Evolutionary conservation across 768 basidiomycete species (phyloP).

Genomic region (Filobasidium floriforme): DNA sequence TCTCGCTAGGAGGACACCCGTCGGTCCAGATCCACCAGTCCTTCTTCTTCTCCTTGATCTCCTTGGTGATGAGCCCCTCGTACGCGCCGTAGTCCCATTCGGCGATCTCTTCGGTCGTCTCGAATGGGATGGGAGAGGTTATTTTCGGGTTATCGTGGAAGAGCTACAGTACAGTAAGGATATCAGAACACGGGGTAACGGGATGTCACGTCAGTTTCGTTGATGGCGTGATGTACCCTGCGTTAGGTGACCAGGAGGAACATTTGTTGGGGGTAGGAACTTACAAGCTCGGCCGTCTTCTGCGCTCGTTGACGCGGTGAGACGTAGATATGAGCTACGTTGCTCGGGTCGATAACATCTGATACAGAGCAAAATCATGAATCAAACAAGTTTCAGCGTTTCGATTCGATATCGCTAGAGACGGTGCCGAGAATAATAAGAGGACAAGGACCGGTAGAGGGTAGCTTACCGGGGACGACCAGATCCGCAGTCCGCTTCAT

Average conservation of each 20-base stretch:
- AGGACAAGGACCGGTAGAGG: background rate
- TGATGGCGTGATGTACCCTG: too few species aligned
- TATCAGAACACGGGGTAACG: background rate
- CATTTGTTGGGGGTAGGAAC: too few species aligned
- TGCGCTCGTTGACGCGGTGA: constrained; percentile 84
- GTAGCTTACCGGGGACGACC: constrained; percentile 62
- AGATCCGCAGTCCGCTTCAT: constrained; percentile 59
- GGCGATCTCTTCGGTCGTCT: constrained; percentile 45
- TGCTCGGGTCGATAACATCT: constrained; percentile 72
- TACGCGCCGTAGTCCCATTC: constrained; percentile 85
- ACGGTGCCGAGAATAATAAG: background rate
- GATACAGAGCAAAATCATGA: constrained; percentile 4
- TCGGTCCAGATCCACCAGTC: constrained; percentile 79
- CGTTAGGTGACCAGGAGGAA: too few species aligned
- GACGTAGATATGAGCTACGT: constrained; percentile 65
- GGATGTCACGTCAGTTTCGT: background rate
- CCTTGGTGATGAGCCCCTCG: constrained; percentile 71
- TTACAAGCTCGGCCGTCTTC: constrained; percentile 67
- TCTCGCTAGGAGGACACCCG: constrained; percentile 65
- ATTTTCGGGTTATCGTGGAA: constrained; percentile 35
- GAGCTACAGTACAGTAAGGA: constrained; percentile 25
- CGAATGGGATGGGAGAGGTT: constrained; percentile 25
- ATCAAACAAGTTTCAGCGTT: too few species aligned
- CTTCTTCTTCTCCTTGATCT: constrained; percentile 59
- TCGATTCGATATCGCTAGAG: background rate